Evolutionary conservation across 306 rosid genomes (phyloP).

Genomic region (Hippophae tibetana): DNA sequence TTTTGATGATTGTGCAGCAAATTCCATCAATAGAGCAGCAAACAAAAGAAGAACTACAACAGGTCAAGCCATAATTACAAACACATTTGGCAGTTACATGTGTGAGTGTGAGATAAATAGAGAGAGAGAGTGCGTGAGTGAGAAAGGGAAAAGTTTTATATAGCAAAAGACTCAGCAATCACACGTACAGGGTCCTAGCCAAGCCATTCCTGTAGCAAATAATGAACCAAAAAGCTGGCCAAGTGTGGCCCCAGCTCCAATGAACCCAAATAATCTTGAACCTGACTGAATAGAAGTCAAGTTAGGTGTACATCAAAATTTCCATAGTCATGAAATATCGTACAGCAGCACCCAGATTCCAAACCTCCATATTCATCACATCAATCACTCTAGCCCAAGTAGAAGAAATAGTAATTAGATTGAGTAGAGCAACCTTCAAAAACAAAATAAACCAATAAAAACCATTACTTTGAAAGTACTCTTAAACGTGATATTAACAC

Average conservation of each 20-base stretch:
- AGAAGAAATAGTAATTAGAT: conserved; percentile 66
- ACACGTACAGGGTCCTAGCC: conserved; percentile 84
- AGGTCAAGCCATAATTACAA: conserved; percentile 10
- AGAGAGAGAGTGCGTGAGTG: conserved; percentile 2
- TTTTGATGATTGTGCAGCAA: conserved; percentile 77
- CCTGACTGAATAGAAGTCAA: conserved; percentile 81
- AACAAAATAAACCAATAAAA: conserved; percentile 17
- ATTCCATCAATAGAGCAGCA: conserved; percentile 91
- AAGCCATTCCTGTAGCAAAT: conserved; percentile 89
- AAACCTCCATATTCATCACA: conserved; percentile 83
- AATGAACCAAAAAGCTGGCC: conserved; percentile 92
- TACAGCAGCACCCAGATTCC: conserved; percentile 30
- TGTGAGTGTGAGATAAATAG: no score
- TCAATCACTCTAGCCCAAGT: conserved; percentile 97
- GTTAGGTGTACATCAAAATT: conserved; percentile 22
- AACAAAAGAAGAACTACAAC: conserved; percentile 61
- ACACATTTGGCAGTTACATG: neutral
- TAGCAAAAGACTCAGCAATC: conserved; percentile 13
- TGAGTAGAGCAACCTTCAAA: conserved; percentile 52
- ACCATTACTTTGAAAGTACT: conserved; percentile 15
- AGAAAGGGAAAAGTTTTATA: conserved; percentile 3
- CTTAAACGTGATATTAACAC: conserved; percentile 2
- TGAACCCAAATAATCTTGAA: conserved; percentile 94
- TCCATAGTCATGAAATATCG: conserved; percentile 16
- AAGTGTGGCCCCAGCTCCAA: conserved; percentile 99